A percentile compares a stretch with the other conserved stretches of the same genome.
phyloP scores from a whole-genome alignment of 164 flowering plant species.

The Protea cynaroides region DNA sequence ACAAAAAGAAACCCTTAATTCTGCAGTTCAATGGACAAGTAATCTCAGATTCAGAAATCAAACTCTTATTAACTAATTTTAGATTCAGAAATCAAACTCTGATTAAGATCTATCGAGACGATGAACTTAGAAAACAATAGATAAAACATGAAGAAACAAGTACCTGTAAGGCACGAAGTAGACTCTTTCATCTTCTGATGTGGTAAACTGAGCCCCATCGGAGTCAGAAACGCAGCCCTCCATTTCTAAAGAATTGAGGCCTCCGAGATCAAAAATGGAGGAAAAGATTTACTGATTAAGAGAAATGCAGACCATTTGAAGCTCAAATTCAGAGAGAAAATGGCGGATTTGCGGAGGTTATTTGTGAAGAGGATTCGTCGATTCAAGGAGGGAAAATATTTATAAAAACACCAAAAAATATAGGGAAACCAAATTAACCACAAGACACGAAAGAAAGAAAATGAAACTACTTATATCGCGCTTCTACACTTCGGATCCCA shows the following conservation, averaged over 20 bases:
- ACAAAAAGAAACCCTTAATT: constrained; percentile 2
- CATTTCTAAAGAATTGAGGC: constrained; percentile 20
- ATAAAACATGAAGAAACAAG: background rate
- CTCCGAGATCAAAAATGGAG: constrained; percentile 10
- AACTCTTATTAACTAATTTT: no score
- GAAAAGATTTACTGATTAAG: constrained; percentile 6
- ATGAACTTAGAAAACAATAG: constrained; percentile 6
- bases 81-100: constrained; percentile 8
- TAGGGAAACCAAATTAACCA: no score
- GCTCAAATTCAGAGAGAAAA: constrained; percentile 9
- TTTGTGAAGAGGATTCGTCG: constrained; percentile 26
- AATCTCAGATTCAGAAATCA: no score
- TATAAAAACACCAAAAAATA: no score
- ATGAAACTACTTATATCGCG: no score
- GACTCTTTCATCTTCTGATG: constrained; percentile 46
- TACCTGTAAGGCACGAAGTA: constrained; percentile 83
- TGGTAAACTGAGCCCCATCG: constrained; percentile 24
- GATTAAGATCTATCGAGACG: constrained; percentile 8
- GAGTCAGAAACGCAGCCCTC: constrained; percentile 25
- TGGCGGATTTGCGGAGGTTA: constrained; percentile 38
- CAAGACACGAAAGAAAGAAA: no score
- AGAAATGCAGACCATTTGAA: constrained; percentile 14
- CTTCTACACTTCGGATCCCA: no score
- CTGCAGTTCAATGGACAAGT: background rate
- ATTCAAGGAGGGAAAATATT: constrained; percentile 15